Evolutionary conservation across 768 basidiomycete genomes (phyloP).

Genomic region (Phylloporus sp.): DNA sequence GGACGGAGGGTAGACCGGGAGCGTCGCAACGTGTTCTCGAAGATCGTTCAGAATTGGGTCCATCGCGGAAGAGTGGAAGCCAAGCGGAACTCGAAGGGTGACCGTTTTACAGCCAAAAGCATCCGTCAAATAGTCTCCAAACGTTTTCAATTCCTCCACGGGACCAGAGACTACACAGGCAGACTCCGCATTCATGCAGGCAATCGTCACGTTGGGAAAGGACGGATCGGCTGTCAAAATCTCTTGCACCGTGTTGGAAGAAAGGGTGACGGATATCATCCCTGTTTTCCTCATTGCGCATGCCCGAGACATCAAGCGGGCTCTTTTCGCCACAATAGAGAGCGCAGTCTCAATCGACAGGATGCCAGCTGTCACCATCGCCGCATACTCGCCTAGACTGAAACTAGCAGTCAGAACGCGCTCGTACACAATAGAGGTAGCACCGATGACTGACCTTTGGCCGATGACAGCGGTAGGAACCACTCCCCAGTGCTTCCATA

Average conservation of each 20-base stretch:
- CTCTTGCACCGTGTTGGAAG: conserved; percentile 31
- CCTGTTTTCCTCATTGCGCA: conserved; percentile 46
- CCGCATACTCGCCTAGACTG: conserved; percentile 76
- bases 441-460: conserved; percentile 54
- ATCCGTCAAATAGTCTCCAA: conserved; percentile 41
- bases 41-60: conserved; percentile 51
- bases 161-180: conserved; percentile 63
- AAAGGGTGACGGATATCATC: conserved; percentile 57
- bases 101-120: conserved; percentile 36
- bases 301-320: conserved; percentile 49
- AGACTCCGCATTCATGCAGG: conserved; percentile 59
- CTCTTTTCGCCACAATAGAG: conserved; percentile 52
- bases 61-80: conserved; percentile 69
- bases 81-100: conserved; percentile 53
- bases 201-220: conserved; percentile 42
- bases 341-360: conserved; percentile 56
- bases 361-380: conserved; percentile 59
- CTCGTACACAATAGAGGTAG: not conserved
- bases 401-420: not conserved
- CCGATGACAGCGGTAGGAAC: conserved; percentile 59
- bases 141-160: conserved; percentile 35
- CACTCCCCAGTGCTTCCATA: conserved; percentile 73
- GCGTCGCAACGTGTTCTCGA: conserved; percentile 32
- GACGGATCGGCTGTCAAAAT: conserved; percentile 31
- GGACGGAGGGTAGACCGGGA: conserved; percentile 43